Conservation (phyloP, 768 basidiomycete species). For the Fistulinella prunicolor region DNA sequence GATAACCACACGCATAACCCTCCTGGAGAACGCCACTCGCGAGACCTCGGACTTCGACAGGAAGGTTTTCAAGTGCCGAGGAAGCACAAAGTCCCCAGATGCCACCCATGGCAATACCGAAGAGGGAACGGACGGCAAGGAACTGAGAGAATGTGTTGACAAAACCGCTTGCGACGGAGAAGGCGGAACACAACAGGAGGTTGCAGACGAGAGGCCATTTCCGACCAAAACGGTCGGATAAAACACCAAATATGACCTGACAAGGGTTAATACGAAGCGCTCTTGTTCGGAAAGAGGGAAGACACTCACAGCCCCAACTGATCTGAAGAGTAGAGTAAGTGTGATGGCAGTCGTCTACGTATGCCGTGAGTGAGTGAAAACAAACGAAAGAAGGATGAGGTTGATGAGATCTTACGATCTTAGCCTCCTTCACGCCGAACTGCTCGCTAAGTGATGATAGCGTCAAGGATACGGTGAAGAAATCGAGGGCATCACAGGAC, state of each 20-base stretch:
- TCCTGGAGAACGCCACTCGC: constrained; percentile 84
- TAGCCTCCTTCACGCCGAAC: constrained; percentile 41
- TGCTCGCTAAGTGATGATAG: constrained; percentile 45
- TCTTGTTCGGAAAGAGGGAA: not conserved
- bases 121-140: constrained; percentile 77
- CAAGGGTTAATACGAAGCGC: not conserved
- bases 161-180: constrained; percentile 82
- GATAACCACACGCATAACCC: constrained; percentile 85
- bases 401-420: constrained; percentile 40
- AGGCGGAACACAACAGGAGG: constrained; percentile 62
- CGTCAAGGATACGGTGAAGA: constrained; percentile 72
- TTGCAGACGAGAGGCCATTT: constrained; percentile 91
- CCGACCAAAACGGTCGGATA: constrained; percentile 87
- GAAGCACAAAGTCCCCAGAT: constrained; percentile 84
- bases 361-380: not conserved
- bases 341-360: constrained; percentile 77
- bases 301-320: constrained; percentile 58
- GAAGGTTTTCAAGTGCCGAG: constrained; percentile 86
- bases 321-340: constrained; percentile 88
- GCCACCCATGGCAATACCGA: constrained; percentile 87
- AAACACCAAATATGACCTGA: constrained; percentile 69
- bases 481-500: constrained; percentile 86
- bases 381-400: not conserved
- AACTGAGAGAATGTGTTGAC: constrained; percentile 74
- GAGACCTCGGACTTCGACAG: constrained; percentile 81